Percentiles rank a stretch among this genome's conserved stretches.
Conservation (phyloP, 139 green algal genomes). For the Micractinium sp. region DNA sequence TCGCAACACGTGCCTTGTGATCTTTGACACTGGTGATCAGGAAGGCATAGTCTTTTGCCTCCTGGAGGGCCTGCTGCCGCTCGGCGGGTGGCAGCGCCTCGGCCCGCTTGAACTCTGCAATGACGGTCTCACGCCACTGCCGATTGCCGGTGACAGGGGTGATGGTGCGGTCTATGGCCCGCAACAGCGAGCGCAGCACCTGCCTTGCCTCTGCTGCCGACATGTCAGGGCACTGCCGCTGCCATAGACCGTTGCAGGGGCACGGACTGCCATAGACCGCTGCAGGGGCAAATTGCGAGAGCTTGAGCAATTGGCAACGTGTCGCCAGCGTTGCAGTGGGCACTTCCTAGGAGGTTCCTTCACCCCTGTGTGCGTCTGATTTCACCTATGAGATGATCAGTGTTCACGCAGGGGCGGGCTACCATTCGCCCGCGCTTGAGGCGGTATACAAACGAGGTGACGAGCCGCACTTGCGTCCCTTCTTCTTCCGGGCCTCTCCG, state of each 20-base stretch:
- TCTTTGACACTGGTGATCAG: constrained; percentile 47
- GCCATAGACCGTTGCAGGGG: not conserved
- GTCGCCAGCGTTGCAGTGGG: not conserved
- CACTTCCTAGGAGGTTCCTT: no score
- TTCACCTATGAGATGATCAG: constrained; percentile 57
- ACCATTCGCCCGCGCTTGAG: constrained; percentile 59
- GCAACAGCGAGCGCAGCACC: constrained; percentile 32
- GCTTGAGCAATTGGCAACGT: not conserved
- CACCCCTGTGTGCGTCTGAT: no score
- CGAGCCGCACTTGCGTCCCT: no score
- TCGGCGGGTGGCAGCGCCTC: not conserved
- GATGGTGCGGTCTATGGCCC: constrained; percentile 41
- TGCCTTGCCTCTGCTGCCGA: constrained; percentile 18
- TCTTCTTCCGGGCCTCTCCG: no score
- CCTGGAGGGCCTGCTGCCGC: constrained; percentile 29
- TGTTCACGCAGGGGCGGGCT: constrained; percentile 79
- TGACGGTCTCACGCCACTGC: constrained; percentile 39
- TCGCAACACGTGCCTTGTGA: constrained; percentile 38
- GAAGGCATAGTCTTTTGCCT: constrained; percentile 50
- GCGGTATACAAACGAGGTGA: constrained; percentile 57
- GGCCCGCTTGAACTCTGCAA: constrained; percentile 37
- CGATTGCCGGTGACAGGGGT: constrained; percentile 37
- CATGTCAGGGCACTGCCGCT: not conserved
- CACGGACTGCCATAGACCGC: not conserved
- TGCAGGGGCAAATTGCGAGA: not conserved